phyloP scores from a whole-genome alignment of 2,329 filamentous ascomycete species.

The Emydomyces testavorans region DNA sequence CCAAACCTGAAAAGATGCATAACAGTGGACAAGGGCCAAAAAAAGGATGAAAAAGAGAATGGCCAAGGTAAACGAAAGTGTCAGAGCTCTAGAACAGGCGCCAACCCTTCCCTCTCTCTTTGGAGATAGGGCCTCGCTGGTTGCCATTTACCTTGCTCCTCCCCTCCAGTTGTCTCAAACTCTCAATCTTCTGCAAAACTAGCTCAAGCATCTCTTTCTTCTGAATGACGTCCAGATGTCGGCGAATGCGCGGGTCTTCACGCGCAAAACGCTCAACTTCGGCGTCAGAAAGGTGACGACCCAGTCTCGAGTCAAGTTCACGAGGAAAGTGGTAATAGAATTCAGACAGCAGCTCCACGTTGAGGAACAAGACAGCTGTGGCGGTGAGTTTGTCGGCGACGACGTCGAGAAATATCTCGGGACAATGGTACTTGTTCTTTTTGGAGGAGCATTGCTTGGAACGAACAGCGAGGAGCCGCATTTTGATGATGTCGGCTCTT shows the following conservation, averaged over 20 bases:
- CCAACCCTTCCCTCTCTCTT: slow-evolving; percentile 33
- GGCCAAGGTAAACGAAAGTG: not conserved
- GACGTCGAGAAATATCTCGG: slow-evolving; percentile 94
- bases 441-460: slow-evolving; percentile 75
- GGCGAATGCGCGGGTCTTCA: slow-evolving; percentile 80
- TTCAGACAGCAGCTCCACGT: slow-evolving; percentile 90
- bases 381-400: slow-evolving; percentile 89
- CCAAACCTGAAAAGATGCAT: not conserved
- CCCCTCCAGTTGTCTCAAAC: slow-evolving; percentile 70
- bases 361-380: slow-evolving; percentile 91
- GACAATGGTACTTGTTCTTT: slow-evolving; percentile 92
- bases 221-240: slow-evolving; percentile 82
- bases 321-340: slow-evolving; percentile 97
- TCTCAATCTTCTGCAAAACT: slow-evolving; percentile 92
- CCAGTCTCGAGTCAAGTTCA: slow-evolving; percentile 76
- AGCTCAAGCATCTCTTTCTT: slow-evolving; percentile 88
- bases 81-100: slow-evolving; percentile 31
- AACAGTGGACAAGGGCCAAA: not conserved
- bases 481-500: slow-evolving; percentile 76
- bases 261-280: slow-evolving; percentile 84
- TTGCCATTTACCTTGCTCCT: slow-evolving; percentile 47
- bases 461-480: slow-evolving; percentile 78
- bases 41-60: not conserved
- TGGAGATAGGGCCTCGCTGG: slow-evolving; percentile 27
- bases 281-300: slow-evolving; percentile 62